Base-by-base conservation (phyloP, 2,329 filamentous ascomycete species). In the Sporothrix schenckii region DNA sequence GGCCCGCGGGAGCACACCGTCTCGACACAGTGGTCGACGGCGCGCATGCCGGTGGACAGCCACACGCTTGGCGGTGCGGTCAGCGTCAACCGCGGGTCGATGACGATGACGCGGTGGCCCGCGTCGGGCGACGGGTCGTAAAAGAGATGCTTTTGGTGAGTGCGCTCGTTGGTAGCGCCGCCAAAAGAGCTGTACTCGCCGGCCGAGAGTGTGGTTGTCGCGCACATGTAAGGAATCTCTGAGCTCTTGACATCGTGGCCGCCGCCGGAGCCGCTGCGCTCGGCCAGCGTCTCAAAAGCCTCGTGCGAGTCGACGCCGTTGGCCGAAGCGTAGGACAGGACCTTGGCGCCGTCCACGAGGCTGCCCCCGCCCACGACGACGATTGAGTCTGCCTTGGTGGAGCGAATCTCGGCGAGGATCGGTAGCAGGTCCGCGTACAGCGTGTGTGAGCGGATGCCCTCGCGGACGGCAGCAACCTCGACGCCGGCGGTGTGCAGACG, bases 21-120 rank as follows among this genome's bases (percentile, higher is more conserved):
- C 76, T 88, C 86, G 4, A 88, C 82, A 70, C 85, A 88, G 74
- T 88, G 86, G 73, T 88, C 86, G 0, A 88, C 81, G 0, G 84
- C 82, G 10, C 86, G 80, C 9, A 89, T 80, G 0, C 88, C 87
- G 0, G 86, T 87, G 56, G 83, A 85, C 1, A 89, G 78, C 87
- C 87, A 90, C 24, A 87, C 79, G 9, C 77, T 76, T 11, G 79
- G 77, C 0, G 85, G 85, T 0, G 84, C 86, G 1, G 81, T 83
- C 13, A 77, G 74, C 4, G 80, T 80, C 3, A 87, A 77, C 10
- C 78, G 76, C 0, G 85, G 82, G 70, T 87, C 85, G 10, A 86
- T 80, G 27, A 87, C 82, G 10, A 87, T 78, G 19, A 88, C 78
- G 19, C 80, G 75, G 0, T 84, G 80, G 1, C 83, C 83, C 24